phyloP scores from a whole-genome alignment of 129 eudicot species.

The Oenanthe sinensis region DNA sequence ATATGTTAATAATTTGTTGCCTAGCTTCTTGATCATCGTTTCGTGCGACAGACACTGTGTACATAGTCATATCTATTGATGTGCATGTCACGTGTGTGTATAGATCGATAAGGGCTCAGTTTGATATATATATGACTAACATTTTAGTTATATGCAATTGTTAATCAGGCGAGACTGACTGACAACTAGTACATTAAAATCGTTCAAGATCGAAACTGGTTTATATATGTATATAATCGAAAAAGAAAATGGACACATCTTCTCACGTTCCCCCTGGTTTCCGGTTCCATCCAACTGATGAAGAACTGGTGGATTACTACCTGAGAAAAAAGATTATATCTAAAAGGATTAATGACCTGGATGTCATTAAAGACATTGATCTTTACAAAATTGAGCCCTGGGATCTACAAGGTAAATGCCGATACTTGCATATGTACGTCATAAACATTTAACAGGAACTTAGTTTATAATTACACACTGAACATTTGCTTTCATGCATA shows the following conservation, averaged over 20 bases:
- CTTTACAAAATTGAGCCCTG: constrained; percentile 95
- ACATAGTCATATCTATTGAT: too few relatives aligned
- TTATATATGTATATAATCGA: neutral
- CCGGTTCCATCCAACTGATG: constrained; percentile 92
- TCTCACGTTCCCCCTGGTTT: constrained; percentile 89
- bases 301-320: constrained; percentile 90
- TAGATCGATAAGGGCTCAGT: too few relatives aligned
- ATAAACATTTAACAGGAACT: neutral
- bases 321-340: constrained; percentile 62
- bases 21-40: too few relatives aligned
- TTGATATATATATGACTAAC: too few relatives aligned
- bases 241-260: constrained; percentile 45
- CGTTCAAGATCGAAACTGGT: constrained; percentile 18
- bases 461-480: neutral
- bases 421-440: neutral
- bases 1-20: too few relatives aligned
- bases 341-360: constrained; percentile 61
- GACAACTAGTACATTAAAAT: neutral
- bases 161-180: too few relatives aligned
- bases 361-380: constrained; percentile 83
- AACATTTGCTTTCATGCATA: constrained; percentile 4
- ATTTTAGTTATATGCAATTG: too few relatives aligned
- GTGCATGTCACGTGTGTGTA: too few relatives aligned
- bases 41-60: too few relatives aligned
- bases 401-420: constrained; percentile 67